Base-by-base conservation (phyloP, 768 basidiomycete genomes). In the Sarcodon aspratus region DNA sequence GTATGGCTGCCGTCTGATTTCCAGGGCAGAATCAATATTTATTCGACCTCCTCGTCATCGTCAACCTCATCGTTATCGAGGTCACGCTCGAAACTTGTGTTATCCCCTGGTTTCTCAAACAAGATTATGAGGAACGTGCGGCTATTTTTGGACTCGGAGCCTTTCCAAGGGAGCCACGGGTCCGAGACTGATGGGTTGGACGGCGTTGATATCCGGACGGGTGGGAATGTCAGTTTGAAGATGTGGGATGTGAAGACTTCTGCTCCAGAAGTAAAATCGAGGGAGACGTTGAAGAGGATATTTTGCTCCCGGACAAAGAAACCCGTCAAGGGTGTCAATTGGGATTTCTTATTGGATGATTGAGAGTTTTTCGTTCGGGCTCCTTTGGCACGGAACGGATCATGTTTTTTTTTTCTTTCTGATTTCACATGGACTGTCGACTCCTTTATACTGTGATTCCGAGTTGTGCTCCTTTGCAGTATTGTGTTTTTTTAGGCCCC, bases 1-100 rank as follows among this genome's bases (percentile, higher is more conserved):
- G 63, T 88, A 50, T 88, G 80, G 78, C 69, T 89, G 15, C 86
- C 86, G 11, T 86, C 84, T 34, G 85, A 89, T 58, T 88, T 88
- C 65, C 75, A 69, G 48, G 86, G 86, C 18, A 74, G 68, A 35
- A 83, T 89, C 36, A 74, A 71, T 55, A 64, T 75, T 55, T 27
- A 13, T 15, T 42, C 40, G 27, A 6, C 15, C 6, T 27, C 40
- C 5, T 15, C 59, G 45, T 61, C 61, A 2, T 50, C 58, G 31
- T 63, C 71, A 11, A 27, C 40, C 5, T 17, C 15, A 42, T 27
- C 40, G 9, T 15, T 59, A 45, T 61, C 61, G 2, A 49, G 58
- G 18, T 63, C 71, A 11, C 74, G 75, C 44, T 74, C 67, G 52
- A 59, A 59, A 38, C 46, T 63, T 43, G 48, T 55, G 31, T 81